Evolutionary conservation across 176 grass and related monocot species (phyloP).

Genomic region (Oryza officinalis): DNA sequence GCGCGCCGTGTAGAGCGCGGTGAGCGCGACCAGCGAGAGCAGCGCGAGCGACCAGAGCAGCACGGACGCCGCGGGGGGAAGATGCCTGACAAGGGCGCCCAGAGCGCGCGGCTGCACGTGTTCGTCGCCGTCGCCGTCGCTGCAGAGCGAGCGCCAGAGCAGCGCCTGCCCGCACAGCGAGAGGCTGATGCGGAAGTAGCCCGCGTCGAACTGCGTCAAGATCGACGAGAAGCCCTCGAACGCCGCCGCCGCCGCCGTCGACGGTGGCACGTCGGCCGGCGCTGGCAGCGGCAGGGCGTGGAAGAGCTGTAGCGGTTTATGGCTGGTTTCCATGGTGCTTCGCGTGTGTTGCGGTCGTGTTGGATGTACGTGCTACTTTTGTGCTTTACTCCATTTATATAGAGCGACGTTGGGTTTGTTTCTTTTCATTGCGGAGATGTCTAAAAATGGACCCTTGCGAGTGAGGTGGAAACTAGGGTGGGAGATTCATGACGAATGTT

Average conservation of each 20-base stretch:
- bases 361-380: background rate
- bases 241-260: too few relatives aligned
- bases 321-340: background rate
- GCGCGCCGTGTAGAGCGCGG: constrained; percentile 50
- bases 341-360: too few relatives aligned
- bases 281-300: background rate
- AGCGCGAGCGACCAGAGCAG: constrained; percentile 70
- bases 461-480: background rate
- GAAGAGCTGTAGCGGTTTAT: background rate
- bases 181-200: constrained; percentile 82
- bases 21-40: constrained; percentile 55
- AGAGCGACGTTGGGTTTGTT: background rate
- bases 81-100: too few relatives aligned
- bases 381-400: background rate
- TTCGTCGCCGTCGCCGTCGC: background rate
- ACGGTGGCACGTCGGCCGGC: too few relatives aligned
- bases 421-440: background rate
- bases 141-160: constrained; percentile 63
- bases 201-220: constrained; percentile 56
- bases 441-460: background rate
- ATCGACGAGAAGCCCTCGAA: constrained; percentile 14
- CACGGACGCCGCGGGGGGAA: constrained; percentile 59
- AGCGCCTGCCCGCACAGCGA: constrained; percentile 66
- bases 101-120: background rate
- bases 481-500: background rate